A percentile compares a stretch with the other conserved stretches of the same genome.
Conservation (phyloP, 2,329 filamentous ascomycete species). For the Xylaria sp. region DNA sequence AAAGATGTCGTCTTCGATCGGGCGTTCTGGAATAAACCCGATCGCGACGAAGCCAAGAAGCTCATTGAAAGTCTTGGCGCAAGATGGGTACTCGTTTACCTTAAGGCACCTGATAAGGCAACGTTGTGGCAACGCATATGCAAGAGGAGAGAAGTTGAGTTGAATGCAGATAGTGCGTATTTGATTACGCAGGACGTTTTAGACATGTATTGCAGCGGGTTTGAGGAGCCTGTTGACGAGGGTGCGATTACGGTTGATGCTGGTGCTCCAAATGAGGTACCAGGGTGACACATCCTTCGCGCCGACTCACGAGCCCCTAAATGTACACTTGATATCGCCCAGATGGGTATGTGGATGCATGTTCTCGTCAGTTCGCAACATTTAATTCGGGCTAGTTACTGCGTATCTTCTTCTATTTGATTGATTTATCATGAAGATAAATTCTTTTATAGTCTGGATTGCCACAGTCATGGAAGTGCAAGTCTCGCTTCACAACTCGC, state of each 20-base stretch:
- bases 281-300: neutral
- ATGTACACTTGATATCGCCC: neutral
- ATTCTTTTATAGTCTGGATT: too few species aligned
- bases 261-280: neutral
- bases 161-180: constrained; percentile 48
- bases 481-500: too few species aligned
- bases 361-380: too few species aligned
- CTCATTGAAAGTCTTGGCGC: constrained; percentile 44
- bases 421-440: too few species aligned
- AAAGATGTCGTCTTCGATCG: constrained; percentile 49
- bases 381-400: too few species aligned
- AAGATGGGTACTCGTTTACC: constrained; percentile 49
- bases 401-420: too few species aligned
- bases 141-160: constrained; percentile 40
- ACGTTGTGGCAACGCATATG: constrained; percentile 49
- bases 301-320: neutral
- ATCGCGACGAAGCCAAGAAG: constrained; percentile 48
- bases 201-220: constrained; percentile 43
- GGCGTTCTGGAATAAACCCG: constrained; percentile 49
- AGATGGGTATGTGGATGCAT: neutral
- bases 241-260: constrained; percentile 42
- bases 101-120: constrained; percentile 45
- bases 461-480: too few species aligned
- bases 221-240: constrained; percentile 40
- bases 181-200: constrained; percentile 41